phyloP scores from a whole-genome alignment of 2,329 filamentous ascomycete genomes.

The Rutstroemia sp. region DNA sequence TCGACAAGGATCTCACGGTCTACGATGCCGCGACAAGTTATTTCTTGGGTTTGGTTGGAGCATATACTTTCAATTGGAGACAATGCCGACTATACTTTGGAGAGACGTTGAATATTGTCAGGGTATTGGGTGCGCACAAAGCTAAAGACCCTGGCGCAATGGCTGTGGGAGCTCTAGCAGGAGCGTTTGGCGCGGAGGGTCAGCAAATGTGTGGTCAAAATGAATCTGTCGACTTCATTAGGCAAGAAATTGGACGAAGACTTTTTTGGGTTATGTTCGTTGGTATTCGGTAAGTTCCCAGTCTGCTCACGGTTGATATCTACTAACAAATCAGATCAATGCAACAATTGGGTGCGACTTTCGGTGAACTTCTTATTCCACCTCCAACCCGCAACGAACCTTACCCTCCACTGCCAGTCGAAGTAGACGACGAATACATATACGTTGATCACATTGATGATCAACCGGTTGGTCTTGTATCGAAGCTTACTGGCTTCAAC shows the following conservation, averaged over 20 bases:
- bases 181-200: constrained; percentile 18
- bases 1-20: constrained; percentile 48
- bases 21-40: constrained; percentile 69
- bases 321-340: constrained; percentile 49
- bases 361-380: constrained; percentile 66
- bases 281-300: constrained; percentile 51
- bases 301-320: neutral
- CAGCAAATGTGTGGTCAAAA: constrained; percentile 4
- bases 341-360: constrained; percentile 66
- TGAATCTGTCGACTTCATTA: constrained; percentile 52
- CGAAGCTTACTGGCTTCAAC: constrained; percentile 73
- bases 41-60: constrained; percentile 59
- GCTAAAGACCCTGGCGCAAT: constrained; percentile 35
- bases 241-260: constrained; percentile 65
- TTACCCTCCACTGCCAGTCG: constrained; percentile 71
- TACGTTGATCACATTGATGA: constrained; percentile 61
- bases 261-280: constrained; percentile 83
- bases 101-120: constrained; percentile 63
- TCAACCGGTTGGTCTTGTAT: constrained; percentile 61
- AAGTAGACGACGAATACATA: constrained; percentile 80
- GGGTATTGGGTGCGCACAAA: constrained; percentile 59
- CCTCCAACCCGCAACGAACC: constrained; percentile 68
- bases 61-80: constrained; percentile 62
- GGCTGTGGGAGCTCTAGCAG: constrained; percentile 15
- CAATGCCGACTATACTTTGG: constrained; percentile 63